These are phyloP conservation scores for Solanum virginianum DNA, from an alignment of 257 asterid genomes.

Conservation along the genomic window DNA sequence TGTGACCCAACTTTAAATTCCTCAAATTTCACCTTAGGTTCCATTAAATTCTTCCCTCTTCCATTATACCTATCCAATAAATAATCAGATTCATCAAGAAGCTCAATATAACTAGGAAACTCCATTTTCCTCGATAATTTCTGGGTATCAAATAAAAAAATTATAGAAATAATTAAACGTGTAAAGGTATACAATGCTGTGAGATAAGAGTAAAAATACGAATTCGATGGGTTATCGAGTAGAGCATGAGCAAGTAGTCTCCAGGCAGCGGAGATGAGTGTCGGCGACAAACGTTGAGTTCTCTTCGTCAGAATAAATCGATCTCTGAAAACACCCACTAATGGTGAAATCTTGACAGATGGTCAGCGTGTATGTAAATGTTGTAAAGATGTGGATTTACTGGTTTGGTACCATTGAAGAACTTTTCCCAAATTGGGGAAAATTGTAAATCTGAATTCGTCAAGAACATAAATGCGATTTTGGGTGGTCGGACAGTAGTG, in stretches of 20 bases:
- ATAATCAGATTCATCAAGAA: slow-evolving; percentile 21
- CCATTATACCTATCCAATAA: slow-evolving; percentile 57
- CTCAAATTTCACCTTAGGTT: slow-evolving; percentile 58
- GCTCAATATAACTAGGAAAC: slow-evolving; percentile 59
- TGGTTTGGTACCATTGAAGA: slow-evolving; percentile 23
- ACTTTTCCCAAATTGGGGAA: slow-evolving; percentile 60
- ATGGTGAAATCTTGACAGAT: slow-evolving; percentile 15
- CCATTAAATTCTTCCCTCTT: slow-evolving; percentile 59
- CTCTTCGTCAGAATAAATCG: slow-evolving; percentile 46
- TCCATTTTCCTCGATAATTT: slow-evolving; percentile 36
- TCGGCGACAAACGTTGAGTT: slow-evolving; percentile 84
- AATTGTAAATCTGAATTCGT: slow-evolving; percentile 65
- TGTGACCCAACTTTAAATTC: slow-evolving; percentile 75
- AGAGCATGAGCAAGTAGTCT: slow-evolving; percentile 58
- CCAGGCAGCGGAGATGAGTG: slow-evolving; percentile 61
- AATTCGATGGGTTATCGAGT: slow-evolving; percentile 48
- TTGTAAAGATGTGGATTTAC: slow-evolving; percentile 41
- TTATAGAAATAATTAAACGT: slow-evolving; percentile 38
- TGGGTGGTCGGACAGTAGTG: no score
- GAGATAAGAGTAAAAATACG: slow-evolving; percentile 50
- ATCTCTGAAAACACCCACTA: slow-evolving; percentile 44
- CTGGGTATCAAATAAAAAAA: slow-evolving; percentile 46
- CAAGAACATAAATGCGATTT: slow-evolving; percentile 75
- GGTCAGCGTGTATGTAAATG: slow-evolving; percentile 79
- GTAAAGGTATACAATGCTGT: slow-evolving; percentile 67